Base-by-base conservation (phyloP, 306 rosid species). In the Cicer cuneatum region DNA sequence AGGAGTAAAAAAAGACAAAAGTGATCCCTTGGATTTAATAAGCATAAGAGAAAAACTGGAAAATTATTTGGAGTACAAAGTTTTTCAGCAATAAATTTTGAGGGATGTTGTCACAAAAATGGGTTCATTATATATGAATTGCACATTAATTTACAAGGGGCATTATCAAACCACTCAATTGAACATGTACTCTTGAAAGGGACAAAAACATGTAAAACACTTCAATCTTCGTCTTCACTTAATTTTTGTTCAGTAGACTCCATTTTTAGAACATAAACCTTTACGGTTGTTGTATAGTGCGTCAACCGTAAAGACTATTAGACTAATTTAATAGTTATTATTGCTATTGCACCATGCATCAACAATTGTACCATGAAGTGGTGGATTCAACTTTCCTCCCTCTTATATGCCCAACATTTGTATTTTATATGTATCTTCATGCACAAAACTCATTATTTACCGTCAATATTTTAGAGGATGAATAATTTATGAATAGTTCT, bases 121-220 rank as follows among this genome's bases (percentile, higher is more conserved):
- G 67, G 39, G 67, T 66, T 51, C 49, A 19, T 41, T 43, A 69
- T 62, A 35, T 16, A 68, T 67, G 81, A 81, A 71, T 56, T 45
- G 66, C 71, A 66, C 40, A 66, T 19, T 51, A 74, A 69, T 75
- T 72, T 70, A 81, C 80, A 42, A 75, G 73, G 62, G 38, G 37
- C 38, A 10, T 12, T 10, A 33, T 49, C 48, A 39, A 10, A 14
- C 24, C 58, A 7, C 5, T 63, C 15, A n/a, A 77, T 18, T 66
- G 24, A 71, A 8, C 69, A 65, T 71, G 66, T 39, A 64, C 39
- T 56, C 58, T 62, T 73, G 13, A n/a, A 39, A 63, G 52, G 66
- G 54, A 40, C 66, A 16, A 6, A 54, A 63, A 68, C 43, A 54
- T 18, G 14, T 6, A 2, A 59, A 70, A 74, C 16, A 75, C 54